Evolutionary conservation across 176 grass and related monocot species (phyloP).

Genomic region (Musa acuminata): DNA sequence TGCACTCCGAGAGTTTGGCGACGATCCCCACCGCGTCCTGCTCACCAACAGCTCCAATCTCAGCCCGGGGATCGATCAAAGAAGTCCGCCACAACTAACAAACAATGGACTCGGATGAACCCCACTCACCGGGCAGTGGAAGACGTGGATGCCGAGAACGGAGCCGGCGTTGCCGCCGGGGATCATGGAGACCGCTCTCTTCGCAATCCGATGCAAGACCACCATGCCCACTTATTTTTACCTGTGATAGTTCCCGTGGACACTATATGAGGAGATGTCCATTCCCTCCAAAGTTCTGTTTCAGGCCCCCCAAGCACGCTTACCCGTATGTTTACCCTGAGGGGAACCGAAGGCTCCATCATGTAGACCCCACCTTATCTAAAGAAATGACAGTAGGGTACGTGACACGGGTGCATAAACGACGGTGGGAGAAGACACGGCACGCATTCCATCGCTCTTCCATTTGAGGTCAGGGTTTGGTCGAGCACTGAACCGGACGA

Average conservation of each 20-base stretch:
- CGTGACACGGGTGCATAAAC: too few species aligned
- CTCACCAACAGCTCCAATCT: not conserved
- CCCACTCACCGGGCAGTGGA: constrained; percentile 51
- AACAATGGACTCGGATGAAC: not conserved
- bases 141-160: constrained; percentile 64
- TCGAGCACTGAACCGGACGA: too few species aligned
- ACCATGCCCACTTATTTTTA: not conserved
- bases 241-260: not conserved
- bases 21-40: constrained; percentile 73
- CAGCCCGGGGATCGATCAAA: not conserved
- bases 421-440: too few species aligned
- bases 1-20: constrained; percentile 70
- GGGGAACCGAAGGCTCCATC: too few species aligned
- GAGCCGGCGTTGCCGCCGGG: constrained; percentile 12
- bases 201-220: not conserved
- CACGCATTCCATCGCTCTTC: too few species aligned
- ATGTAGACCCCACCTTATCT: too few species aligned
- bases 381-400: too few species aligned
- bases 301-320: too few species aligned
- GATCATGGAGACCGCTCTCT: constrained; percentile 26
- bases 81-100: not conserved
- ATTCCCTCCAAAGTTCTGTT: too few species aligned
- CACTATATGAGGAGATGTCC: not conserved
- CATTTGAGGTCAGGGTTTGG: too few species aligned
- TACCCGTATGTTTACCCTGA: too few species aligned